These are phyloP conservation scores for Bruguiera sexangula DNA, from an alignment of 345 rosid genomes.

Conservation along the genomic window DNA sequence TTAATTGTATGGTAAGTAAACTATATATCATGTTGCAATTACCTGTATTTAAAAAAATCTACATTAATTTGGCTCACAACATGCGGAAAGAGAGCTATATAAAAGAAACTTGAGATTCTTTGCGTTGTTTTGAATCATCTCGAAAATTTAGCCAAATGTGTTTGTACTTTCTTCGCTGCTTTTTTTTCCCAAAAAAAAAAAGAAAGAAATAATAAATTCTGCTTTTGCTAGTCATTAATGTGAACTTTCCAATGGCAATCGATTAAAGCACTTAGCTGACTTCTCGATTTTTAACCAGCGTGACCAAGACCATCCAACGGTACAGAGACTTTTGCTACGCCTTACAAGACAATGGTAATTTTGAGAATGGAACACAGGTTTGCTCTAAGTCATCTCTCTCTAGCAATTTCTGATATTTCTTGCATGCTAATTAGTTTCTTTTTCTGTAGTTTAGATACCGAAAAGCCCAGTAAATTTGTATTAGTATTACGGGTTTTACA, in stretches of 20 bases:
- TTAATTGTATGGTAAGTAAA: no score
- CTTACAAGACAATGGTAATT: conserved; percentile 9
- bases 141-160: no score
- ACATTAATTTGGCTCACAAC: no score
- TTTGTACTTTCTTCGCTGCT: no score
- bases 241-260: neutral
- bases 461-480: neutral
- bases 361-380: conserved; percentile 25
- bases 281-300: neutral
- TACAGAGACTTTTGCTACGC: conserved; percentile 28
- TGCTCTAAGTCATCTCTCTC: neutral
- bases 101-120: no score
- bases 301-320: conserved; percentile 24
- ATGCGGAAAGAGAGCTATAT: no score
- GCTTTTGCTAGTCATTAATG: neutral
- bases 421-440: neutral
- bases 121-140: no score
- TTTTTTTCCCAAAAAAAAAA: no score
- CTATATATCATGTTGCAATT: no score
- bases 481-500: neutral
- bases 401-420: neutral
- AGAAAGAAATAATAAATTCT: neutral
- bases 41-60: no score
- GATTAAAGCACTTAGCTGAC: neutral
- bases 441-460: neutral